Evolutionary conservation across 139 green algal genomes (phyloP).

Genomic region (Prasinococcaceae sp.): DNA sequence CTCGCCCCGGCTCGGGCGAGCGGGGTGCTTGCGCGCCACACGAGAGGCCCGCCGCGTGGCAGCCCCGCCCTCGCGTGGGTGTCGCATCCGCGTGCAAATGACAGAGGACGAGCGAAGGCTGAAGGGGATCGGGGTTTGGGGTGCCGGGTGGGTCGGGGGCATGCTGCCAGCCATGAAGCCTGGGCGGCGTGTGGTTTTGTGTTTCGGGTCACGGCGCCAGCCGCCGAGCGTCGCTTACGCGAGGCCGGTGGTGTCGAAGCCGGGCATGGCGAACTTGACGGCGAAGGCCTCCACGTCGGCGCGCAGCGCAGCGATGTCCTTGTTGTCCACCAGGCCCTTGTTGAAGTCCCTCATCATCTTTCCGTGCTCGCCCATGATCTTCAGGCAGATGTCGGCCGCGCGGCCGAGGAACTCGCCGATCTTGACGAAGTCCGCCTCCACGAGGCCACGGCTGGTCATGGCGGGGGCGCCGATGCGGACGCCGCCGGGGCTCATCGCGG

Average conservation of each 20-base stretch:
- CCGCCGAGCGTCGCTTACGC: background rate
- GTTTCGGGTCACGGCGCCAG: background rate
- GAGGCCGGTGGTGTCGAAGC: constrained; percentile 17
- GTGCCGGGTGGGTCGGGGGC: background rate
- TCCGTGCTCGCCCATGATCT: constrained; percentile 55
- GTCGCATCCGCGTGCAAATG: too few relatives aligned
- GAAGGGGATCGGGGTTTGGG: too few relatives aligned
- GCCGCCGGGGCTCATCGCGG: constrained; percentile 58
- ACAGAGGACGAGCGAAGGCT: too few relatives aligned
- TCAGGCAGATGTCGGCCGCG: constrained; percentile 36
- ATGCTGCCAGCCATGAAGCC: background rate
- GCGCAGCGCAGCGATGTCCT: constrained; percentile 18
- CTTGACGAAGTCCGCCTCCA: constrained; percentile 48
- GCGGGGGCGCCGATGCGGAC: constrained; percentile 65
- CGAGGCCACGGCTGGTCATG: constrained; percentile 61
- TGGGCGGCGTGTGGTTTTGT: background rate
- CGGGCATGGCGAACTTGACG: constrained; percentile 27
- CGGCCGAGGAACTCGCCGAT: constrained; percentile 57
- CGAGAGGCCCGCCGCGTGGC: too few relatives aligned
- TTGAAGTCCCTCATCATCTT: constrained; percentile 79
- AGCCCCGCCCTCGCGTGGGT: too few relatives aligned
- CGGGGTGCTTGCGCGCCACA: too few relatives aligned
- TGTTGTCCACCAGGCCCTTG: constrained; percentile 29
- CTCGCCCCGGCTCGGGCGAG: too few relatives aligned
- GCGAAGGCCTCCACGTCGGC: constrained; percentile 34